phyloP scores from a whole-genome alignment of 805 yeast species.

The Metschnikowia hibisci region DNA sequence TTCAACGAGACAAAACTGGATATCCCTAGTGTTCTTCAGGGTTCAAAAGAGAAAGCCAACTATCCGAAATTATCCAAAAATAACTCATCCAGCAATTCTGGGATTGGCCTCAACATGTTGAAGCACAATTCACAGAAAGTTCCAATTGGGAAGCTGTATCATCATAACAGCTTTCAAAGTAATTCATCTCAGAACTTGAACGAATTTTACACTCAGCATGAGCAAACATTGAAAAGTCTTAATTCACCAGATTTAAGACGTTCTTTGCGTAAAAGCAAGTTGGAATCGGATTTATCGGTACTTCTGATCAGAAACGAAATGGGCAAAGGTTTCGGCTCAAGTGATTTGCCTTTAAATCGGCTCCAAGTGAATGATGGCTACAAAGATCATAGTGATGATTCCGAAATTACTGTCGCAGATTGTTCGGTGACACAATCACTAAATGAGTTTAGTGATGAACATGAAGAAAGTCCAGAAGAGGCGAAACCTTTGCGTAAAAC shows the following conservation, averaged over 20 bases:
- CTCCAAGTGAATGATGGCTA: neutral
- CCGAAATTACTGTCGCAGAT: neutral
- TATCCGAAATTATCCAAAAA: conserved; percentile 30
- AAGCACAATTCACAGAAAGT: conserved; percentile 23
- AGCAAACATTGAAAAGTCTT: conserved; percentile 18
- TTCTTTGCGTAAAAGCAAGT: conserved; percentile 7
- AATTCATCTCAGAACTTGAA: conserved; percentile 18
- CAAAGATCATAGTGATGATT: conserved; percentile 1
- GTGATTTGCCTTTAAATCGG: neutral
- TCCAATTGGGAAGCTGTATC: conserved; percentile 1
- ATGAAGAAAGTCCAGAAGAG: neutral
- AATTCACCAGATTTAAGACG: conserved; percentile 24
- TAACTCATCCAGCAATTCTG: conserved; percentile 32
- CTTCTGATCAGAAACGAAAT: neutral
- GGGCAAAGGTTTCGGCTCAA: neutral
- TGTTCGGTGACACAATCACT: neutral
- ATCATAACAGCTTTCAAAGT: conserved; percentile 12
- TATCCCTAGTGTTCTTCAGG: conserved; percentile 4
- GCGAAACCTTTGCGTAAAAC: conserved; percentile 1
- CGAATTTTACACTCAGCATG: conserved; percentile 13
- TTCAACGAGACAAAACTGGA: conserved; percentile 10
- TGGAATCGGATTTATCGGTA: conserved; percentile 4
- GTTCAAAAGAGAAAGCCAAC: conserved; percentile 26
- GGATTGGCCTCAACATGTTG: conserved; percentile 36
- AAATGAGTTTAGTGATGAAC: neutral